Conservation (phyloP, 495 filamentous ascomycete species). For the Rhizodiscina lignyota region DNA sequence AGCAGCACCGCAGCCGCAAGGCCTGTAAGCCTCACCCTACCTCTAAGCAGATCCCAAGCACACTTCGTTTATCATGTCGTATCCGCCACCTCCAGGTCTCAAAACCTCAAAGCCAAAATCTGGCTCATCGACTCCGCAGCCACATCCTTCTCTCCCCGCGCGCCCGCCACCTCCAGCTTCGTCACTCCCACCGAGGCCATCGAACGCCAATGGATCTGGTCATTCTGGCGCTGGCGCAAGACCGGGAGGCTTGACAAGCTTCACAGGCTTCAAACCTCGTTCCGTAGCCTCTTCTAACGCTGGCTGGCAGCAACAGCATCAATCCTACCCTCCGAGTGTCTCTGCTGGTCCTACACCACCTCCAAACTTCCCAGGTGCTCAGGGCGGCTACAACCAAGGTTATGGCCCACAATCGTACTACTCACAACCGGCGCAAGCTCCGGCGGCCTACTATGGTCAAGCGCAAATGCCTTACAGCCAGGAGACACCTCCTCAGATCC, state of each 20-base stretch:
- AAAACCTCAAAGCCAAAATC: constrained; percentile 22
- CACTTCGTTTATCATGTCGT: constrained; percentile 97
- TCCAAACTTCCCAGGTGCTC: too few species aligned
- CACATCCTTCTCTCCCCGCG: constrained; percentile 60
- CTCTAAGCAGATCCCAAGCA: too few species aligned
- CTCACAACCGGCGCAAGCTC: constrained; percentile 6
- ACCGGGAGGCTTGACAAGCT: constrained; percentile 23
- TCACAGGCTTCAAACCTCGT: constrained; percentile 46
- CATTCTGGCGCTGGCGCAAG: too few species aligned
- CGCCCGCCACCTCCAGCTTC: constrained; percentile 57
- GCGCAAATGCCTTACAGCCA: constrained; percentile 14
- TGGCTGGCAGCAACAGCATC: constrained; percentile 9
- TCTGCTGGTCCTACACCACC: constrained; percentile 26
- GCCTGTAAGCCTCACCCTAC: too few species aligned
- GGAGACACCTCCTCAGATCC: constrained; percentile 51
- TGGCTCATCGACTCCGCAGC: constrained; percentile 24
- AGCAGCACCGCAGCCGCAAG: too few species aligned
- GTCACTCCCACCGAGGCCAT: constrained; percentile 27
- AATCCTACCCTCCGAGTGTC: constrained; percentile 25
- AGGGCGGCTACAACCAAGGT: not conserved
- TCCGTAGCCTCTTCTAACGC: constrained; percentile 32
- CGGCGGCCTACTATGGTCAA: constrained; percentile 14
- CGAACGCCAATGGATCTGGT: too few species aligned
- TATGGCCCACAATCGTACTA: constrained; percentile 5
- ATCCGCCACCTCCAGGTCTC: constrained; percentile 82